Evolutionary conservation across 108 stramenopile species (phyloP).

Genomic region (Conticribra guillardii): DNA sequence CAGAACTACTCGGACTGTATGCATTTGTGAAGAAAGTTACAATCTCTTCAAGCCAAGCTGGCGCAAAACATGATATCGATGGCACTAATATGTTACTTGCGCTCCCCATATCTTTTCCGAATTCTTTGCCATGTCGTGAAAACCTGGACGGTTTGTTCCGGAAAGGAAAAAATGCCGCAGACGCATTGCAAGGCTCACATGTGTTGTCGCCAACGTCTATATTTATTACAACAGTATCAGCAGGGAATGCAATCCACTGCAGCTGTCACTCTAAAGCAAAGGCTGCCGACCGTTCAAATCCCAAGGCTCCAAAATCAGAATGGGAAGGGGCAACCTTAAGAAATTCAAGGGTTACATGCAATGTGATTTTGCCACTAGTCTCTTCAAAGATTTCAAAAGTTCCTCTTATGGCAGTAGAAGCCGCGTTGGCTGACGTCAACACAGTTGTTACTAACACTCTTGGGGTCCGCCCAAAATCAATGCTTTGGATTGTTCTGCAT

Average conservation of each 20-base stretch:
- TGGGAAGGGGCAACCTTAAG: conserved; percentile 89
- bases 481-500: conserved; percentile 77
- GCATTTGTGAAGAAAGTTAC: conserved; percentile 83
- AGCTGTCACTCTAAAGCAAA: conserved; percentile 76
- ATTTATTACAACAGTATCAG: conserved; percentile 73
- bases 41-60: conserved; percentile 58
- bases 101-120: conserved; percentile 59
- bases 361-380: conserved; percentile 82
- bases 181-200: conserved; percentile 49
- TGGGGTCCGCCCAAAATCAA: conserved; percentile 73
- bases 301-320: conserved; percentile 82
- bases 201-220: conserved; percentile 35
- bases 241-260: conserved; percentile 84
- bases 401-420: conserved; percentile 72
- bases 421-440: conserved; percentile 73
- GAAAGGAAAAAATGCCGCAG: conserved; percentile 51
- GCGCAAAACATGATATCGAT: conserved; percentile 58
- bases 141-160: conserved; percentile 54
- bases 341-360: conserved; percentile 84
- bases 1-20: conserved; percentile 83
- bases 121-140: conserved; percentile 32
- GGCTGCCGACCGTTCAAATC: conserved; percentile 74
- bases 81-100: conserved; percentile 67
- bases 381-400: conserved; percentile 75
- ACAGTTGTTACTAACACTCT: conserved; percentile 63